Percentiles rank a stretch among this genome's conserved stretches.
These are phyloP conservation scores for Haematococcus lacustris DNA, from an alignment of 139 green algal species.

Conservation along the genomic window DNA sequence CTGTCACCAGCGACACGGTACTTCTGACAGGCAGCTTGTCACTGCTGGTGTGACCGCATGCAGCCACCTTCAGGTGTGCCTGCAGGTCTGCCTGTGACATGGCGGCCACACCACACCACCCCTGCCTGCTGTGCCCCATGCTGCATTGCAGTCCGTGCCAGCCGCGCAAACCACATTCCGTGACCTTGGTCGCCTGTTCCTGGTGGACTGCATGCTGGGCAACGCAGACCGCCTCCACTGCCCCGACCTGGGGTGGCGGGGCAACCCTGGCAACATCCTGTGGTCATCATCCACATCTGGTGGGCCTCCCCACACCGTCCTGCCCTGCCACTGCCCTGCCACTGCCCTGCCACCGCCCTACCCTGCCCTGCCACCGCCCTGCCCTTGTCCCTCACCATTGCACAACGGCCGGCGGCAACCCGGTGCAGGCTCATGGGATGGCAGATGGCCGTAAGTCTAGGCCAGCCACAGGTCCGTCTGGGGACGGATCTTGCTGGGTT, in stretches of 20 bases:
- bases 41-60: neutral
- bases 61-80: neutral
- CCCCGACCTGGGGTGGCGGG: constrained; percentile 62
- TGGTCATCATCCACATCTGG: neutral
- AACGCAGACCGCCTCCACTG: constrained; percentile 76
- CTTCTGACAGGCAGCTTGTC: neutral
- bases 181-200: constrained; percentile 59
- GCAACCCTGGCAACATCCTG: constrained; percentile 62
- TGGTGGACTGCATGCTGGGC: constrained; percentile 68
- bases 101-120: neutral
- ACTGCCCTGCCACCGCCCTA: too few relatives aligned
- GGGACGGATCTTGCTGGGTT: too few relatives aligned
- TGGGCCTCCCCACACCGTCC: neutral
- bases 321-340: too few relatives aligned
- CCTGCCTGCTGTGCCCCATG: neutral
- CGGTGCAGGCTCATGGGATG: too few relatives aligned
- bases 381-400: too few relatives aligned
- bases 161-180: constrained; percentile 6
- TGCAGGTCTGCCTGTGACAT: neutral
- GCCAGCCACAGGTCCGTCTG: too few relatives aligned
- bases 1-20: too few relatives aligned
- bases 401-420: too few relatives aligned
- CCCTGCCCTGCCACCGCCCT: too few relatives aligned
- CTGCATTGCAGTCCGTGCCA: neutral
- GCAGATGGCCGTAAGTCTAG: too few relatives aligned